Base-by-base conservation (phyloP, 371 early-diverging fungal genomes). In the Dentiscutata heterogama region DNA sequence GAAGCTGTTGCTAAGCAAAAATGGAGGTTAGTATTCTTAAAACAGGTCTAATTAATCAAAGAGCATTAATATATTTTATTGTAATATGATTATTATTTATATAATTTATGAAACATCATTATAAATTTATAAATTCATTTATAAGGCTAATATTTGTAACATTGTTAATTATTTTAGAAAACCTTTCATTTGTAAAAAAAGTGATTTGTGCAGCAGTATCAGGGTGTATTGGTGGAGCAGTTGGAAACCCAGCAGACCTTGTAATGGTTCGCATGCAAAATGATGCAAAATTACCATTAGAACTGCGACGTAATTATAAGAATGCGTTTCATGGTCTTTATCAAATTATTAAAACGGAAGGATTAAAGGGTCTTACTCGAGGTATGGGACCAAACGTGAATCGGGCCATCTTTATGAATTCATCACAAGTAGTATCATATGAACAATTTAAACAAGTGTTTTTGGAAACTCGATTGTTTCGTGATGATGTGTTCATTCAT, bases 241-340 rank as follows among this genome's bases (percentile, higher is more conserved):
- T 91, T 80, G 96, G 95, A 67, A 94, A 94, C 81, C 96, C 96
- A 1, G 95, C 95, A 11, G 97, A 97, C 83, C 90, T 96, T 5
- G 92, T 94, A 51, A 95, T 96, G 81, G 93, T 96, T 65, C 88
- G 95, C 2, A 92, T 96, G 94, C 95, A 95, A 76, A 94, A 94
- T 83, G 95, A 95, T 80, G 94, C 95, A n/a, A 88, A 93, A 70
- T 85, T 94, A 51, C 92, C 94, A 2, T 83, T 80, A 50, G 88
- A 90, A 4, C 85, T 90, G 82, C 90, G 92, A 46, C 86, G 95
- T 27, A 93, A 95, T 81, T 95, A 96, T 84, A 89, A 89, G 72
- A 89, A 94, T 86, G 95, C 93, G 11, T 84, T 96, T 27, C 95
- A 96, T 83, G 95, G 94, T 27, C 83, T 96, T 2, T 77, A 88